Evolutionary conservation across 2,329 filamentous ascomycete species (phyloP), one percentile per base, ranked within the genome.

Genomic region (Tolypocladium endophyticum): DNA sequence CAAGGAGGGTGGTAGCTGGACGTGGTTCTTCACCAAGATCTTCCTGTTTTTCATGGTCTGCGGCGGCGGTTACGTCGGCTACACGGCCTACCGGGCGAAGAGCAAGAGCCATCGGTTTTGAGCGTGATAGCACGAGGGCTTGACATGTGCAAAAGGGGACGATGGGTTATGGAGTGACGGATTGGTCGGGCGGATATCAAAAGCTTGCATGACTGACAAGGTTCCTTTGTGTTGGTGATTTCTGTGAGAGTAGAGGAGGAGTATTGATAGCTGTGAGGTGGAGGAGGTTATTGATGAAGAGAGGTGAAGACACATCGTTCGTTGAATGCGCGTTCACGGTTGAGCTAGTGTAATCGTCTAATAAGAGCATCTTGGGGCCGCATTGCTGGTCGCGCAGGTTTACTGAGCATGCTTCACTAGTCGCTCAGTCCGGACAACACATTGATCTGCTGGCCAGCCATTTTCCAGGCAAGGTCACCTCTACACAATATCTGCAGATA

Each of bases 21-120:
- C 75, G 56, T 84, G 81, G 81, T 81, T 84, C 74, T 77, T 97
- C 63, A 81, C 92, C 74, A 97, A 97, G 84, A 80, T 90, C 63
- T 71, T 97, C 61, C 88, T 96, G 74, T 78, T 89, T 64, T 72
- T 87, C 36, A 83, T 86, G 20, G 67, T 87, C 30, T n/a, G 14
- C 53, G 89, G 81, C 12, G 92, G 89, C 65, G 89, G 73, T 5
- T 99, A 97, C 72, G 85, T 92, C 53, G 93, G 91, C 35, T 97
- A 82, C 72, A 97, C 92, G 8, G 82, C 87, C 54, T 99, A 90
- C 77, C 84, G 92, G 70, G 74, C 88, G 64, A 86, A 81, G 73
- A 79, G 77, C 72, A 84, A 83, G 71, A 79, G 76, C 64, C 81
- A 84, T 71, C 77, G 83, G 36, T 86, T 85, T 67, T 86, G 73